Conservation (phyloP, 129 eudicot genomes). For the Tanacetum coccineum region DNA sequence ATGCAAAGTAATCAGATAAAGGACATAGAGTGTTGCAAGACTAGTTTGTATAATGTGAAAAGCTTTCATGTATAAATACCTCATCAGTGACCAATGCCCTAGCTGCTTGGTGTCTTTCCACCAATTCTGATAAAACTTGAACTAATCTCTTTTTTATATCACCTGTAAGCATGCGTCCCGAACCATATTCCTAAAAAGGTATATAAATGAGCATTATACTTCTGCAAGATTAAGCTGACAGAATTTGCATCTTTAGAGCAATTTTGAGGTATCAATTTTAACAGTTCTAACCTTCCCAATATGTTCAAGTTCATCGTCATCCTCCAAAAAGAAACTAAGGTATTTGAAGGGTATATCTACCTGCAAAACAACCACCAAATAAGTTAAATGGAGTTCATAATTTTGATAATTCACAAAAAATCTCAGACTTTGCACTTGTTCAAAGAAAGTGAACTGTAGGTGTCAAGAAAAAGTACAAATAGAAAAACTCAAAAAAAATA, state of each 20-base stretch:
- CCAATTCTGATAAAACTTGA: constrained; percentile 67
- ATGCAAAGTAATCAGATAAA: no score
- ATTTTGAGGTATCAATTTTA: background rate
- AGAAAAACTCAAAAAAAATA: no score
- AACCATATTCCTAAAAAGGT: constrained; percentile 72
- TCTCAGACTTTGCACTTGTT: no score
- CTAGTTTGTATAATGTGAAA: background rate
- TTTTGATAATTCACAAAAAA: no score
- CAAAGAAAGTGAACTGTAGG: no score
- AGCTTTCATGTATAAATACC: constrained; percentile 34
- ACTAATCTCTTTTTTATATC: constrained; percentile 69
- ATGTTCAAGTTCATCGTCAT: constrained; percentile 83
- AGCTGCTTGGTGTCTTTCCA: constrained; percentile 86
- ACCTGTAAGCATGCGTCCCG: constrained; percentile 93
- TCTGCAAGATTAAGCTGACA: background rate
- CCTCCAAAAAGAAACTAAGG: constrained; percentile 94
- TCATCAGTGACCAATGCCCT: constrained; percentile 88
- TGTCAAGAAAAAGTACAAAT: no score
- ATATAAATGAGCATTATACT: background rate
- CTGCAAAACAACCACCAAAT: constrained; percentile 34
- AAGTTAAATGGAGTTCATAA: background rate
- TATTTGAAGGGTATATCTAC: constrained; percentile 91
- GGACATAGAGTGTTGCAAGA: background rate
- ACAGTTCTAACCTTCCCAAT: constrained; percentile 55
- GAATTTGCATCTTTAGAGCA: background rate